Evolutionary conservation across 75 land plant genomes (phyloP), one percentile per base, ranked within the genome.

Genomic region (Pinus taeda): DNA sequence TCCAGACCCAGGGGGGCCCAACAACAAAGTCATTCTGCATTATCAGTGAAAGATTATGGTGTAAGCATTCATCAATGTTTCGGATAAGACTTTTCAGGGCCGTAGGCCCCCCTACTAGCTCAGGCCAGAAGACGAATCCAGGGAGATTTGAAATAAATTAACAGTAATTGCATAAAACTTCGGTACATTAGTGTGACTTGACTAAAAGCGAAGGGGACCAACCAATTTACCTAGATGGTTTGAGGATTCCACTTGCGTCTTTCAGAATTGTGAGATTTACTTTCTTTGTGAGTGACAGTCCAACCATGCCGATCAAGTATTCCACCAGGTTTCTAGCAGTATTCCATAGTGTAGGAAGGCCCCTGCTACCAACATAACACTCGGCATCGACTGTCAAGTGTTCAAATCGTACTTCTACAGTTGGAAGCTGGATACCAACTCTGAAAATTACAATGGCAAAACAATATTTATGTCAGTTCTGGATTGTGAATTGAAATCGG

Each of bases 1-100:
- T 57, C 96, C 96, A 33, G 96, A 93, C 55, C 89, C 87, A 24
- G 96, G 96, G 42, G 96, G 96, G 4, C 96, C 96, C 69, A 93
- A 57, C 39, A 93, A 75, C 39, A 93, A 81, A 1, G 96, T 86
- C 96, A 93, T 91, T 79, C 96, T 93, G 72, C 57, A 74, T 18
- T 61, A 73, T 6, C 49, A 45, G 49, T 45, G 49, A 5, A 75
- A 45, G 49, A 15, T 12, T 15, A 15, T 45, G 49, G 49, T 45
- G 49, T 45, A 45, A 45, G 49, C 49, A 45, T 45, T 45, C 49
- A 45, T 45, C 7, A 45, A 45, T 45, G 49, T 45, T 45, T 45
- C 49, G 5, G 9, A 4, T 20, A n/a, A 18, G 6, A 64, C 15
- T 5, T 39, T 20, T 67, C 36, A 37, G 8, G 36, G 18, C 39